Conservation (phyloP, 208 protist genomes). For the Plasmodiophora brassicae region DNA sequence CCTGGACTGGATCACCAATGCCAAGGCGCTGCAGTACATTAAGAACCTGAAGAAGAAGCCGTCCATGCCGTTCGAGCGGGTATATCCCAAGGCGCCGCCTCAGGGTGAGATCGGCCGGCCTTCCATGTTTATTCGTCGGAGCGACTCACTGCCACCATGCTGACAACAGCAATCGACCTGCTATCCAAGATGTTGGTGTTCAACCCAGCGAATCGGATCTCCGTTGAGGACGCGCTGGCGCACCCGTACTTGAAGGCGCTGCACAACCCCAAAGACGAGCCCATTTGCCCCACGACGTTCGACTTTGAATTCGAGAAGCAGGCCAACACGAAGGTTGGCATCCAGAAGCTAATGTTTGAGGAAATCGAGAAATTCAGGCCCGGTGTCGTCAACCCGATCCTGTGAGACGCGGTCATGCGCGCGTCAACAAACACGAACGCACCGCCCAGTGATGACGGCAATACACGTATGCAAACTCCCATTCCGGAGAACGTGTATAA, state of each 20-base stretch:
- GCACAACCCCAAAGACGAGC: constrained; percentile 63
- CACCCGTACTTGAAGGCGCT: constrained; percentile 70
- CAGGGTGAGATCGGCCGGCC: constrained; percentile 2
- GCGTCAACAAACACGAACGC: neutral
- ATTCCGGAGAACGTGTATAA: neutral
- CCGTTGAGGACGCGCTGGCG: constrained; percentile 74
- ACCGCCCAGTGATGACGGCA: neutral
- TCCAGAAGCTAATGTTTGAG: constrained; percentile 39
- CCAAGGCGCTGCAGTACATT: constrained; percentile 47
- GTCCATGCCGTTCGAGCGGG: neutral
- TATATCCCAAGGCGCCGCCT: constrained; percentile 34
- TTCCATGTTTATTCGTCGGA: neutral
- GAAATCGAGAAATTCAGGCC: constrained; percentile 18
- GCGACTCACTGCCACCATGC: neutral
- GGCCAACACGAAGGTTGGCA: neutral
- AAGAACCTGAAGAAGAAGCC: constrained; percentile 38
- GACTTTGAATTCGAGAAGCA: constrained; percentile 42
- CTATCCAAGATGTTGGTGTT: constrained; percentile 81
- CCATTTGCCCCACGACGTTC: neutral
- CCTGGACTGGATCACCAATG: constrained; percentile 48
- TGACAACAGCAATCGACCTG: constrained; percentile 70
- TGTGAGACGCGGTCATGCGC: too few relatives aligned
- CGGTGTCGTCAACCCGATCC: neutral
- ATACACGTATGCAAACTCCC: neutral
- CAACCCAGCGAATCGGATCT: constrained; percentile 79